Base-by-base conservation (phyloP, 306 rosid genomes). In the Lagenaria siceraria region DNA sequence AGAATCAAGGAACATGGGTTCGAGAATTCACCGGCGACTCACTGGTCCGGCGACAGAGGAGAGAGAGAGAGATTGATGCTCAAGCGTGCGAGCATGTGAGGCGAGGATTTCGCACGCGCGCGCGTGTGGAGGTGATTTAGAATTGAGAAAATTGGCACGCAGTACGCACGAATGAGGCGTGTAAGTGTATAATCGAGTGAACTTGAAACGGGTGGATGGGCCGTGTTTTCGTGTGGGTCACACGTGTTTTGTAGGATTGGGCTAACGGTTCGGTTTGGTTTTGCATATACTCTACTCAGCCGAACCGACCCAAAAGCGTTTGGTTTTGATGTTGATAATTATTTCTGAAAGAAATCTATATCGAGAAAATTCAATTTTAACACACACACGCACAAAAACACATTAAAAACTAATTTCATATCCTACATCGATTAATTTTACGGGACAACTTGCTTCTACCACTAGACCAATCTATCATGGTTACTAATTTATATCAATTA, bases 21-120 rank as follows among this genome's bases (percentile, higher is more conserved):
- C 3, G 46, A 19, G 46, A 52, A 33, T 73, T 10, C 58, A 73
- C 76, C 77, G 77, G 77, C 77, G 48, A 73, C 36, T 31, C 62
- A 33, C 25, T 49, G 62, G 77, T 49, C 61, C 77, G 77, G 77
- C 77, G 62, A 62, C 42, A 62, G 42, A 33, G 13, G 70, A 60
- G 66, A 25, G 53, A 38, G 58, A 73, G 77, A 73, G 77, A 73
- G 62, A 73, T 1, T 14, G 77, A 51, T 51, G 53, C 31, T 73
- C 77, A 73, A 73, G 48, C 77, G 77, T 73, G 77, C 77, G 62
- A 73, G 77, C 77, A 73, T 73, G 77, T 61, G 77, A 71, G 76
- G 24, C 15, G 24, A 48, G 15, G 62, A 38, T 17, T 73, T 73
- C 62, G 62, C 77, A 73, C 77, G 77, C 77, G 77, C 76, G 76